phyloP scores from a whole-genome alignment of 352 stramenopile species.

The Elongisporangium anandrum region DNA sequence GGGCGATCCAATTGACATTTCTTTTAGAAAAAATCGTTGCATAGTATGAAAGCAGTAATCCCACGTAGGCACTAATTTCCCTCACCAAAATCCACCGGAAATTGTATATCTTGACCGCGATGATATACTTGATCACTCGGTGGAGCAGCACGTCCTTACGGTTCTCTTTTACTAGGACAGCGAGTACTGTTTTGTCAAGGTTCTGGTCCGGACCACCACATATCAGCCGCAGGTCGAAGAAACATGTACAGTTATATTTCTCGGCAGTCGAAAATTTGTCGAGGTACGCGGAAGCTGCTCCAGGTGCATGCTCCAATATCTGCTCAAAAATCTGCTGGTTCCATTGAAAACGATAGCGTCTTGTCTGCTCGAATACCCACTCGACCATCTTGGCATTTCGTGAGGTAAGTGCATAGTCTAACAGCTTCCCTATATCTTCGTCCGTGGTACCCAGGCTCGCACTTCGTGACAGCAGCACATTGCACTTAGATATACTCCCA shows the following conservation, averaged over 20 bases:
- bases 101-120: no score
- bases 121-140: no score
- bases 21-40: slow-evolving; percentile 47
- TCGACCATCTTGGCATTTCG: background rate
- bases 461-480: background rate
- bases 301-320: background rate
- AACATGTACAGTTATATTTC: no score
- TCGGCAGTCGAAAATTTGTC: slow-evolving; percentile 26
- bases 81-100: slow-evolving; percentile 32
- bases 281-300: background rate
- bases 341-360: background rate
- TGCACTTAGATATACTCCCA: background rate
- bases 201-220: slow-evolving; percentile 42
- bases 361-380: background rate
- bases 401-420: background rate
- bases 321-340: background rate
- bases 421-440: background rate
- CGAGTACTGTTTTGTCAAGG: slow-evolving; percentile 43
- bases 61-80: slow-evolving; percentile 43
- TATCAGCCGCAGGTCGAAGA: slow-evolving; percentile 34
- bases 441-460: background rate
- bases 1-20: slow-evolving; percentile 37
- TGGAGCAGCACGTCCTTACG: no score
- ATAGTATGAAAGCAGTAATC: slow-evolving; percentile 46
- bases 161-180: slow-evolving; percentile 35